Conservation (phyloP, 306 rosid genomes). For the Pyrus communis region DNA sequence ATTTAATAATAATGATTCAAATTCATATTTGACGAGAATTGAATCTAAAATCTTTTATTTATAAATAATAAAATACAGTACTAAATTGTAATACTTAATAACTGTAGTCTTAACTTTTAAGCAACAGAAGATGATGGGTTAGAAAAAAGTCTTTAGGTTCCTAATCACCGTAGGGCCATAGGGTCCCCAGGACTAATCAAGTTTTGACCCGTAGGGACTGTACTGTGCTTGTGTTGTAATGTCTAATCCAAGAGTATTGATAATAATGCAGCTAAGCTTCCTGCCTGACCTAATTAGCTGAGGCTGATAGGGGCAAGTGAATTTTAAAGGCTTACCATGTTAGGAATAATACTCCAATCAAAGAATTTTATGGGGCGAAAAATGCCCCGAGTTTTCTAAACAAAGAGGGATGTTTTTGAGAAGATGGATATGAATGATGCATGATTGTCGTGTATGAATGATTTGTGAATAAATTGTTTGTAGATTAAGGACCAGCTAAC, state of each 20-base stretch:
- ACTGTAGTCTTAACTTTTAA: not conserved
- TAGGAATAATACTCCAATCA: not conserved
- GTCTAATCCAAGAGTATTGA: not conserved
- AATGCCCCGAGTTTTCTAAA: too few relatives aligned
- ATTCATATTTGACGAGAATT: accelerated
- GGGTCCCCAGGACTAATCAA: slow-evolving; percentile 3
- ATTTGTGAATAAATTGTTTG: not conserved
- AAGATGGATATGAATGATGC: not conserved
- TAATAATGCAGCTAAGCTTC: not conserved
- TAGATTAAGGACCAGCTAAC: not conserved
- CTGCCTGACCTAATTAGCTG: not conserved
- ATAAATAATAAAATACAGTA: too few relatives aligned
- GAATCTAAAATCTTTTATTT: too few relatives aligned
- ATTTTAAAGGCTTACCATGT: not conserved
- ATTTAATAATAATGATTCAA: too few relatives aligned
- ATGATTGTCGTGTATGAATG: not conserved
- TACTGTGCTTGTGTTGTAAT: not conserved
- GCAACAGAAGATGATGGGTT: slow-evolving; percentile 21
- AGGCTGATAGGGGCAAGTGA: not conserved
- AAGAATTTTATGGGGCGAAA: too few relatives aligned
- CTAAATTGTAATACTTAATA: too few relatives aligned
- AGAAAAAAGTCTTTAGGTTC: not conserved
- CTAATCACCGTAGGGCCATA: not conserved
- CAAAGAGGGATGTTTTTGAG: too few relatives aligned
- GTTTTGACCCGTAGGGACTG: not conserved